These are phyloP conservation scores for Colletotrichum sp. DNA, from an alignment of 2,329 filamentous ascomycete species.

Conservation along the genomic window DNA sequence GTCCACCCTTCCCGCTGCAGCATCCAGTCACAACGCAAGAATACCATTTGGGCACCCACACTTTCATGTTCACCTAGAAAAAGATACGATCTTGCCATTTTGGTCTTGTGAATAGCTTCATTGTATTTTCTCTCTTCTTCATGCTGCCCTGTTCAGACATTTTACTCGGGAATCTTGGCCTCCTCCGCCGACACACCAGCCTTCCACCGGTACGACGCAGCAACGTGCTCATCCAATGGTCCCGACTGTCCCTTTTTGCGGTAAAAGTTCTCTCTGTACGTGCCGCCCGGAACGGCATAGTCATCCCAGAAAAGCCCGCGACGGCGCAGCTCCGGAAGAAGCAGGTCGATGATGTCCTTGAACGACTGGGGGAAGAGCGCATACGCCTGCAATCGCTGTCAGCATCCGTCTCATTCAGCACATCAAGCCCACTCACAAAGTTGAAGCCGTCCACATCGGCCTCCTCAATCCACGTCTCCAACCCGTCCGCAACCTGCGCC, in stretches of 20 bases:
- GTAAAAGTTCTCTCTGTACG: conserved; percentile 67
- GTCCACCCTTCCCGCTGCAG: neutral
- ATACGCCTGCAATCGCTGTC: conserved; percentile 52
- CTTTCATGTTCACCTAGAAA: accelerated
- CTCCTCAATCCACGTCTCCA: conserved; percentile 71
- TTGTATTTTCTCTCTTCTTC: neutral
- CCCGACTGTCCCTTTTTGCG: conserved; percentile 52
- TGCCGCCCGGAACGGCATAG: conserved; percentile 60
- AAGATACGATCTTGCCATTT: neutral
- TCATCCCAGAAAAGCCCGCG: conserved; percentile 63
- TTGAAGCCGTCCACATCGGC: conserved; percentile 80
- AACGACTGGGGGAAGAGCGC: conserved; percentile 72
- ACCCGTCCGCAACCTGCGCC: conserved; percentile 66
- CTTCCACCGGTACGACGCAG: conserved; percentile 51
- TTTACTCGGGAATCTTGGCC: conserved; percentile 29
- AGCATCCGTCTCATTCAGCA: neutral
- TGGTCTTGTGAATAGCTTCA: neutral
- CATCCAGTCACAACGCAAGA: neutral
- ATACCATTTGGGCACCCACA: neutral
- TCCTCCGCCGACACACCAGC: conserved; percentile 31
- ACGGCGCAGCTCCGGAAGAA: conserved; percentile 66
- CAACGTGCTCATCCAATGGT: conserved; percentile 56
- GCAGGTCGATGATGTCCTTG: conserved; percentile 68
- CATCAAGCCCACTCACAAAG: conserved; percentile 49
- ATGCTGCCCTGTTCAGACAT: accelerated